These are phyloP conservation scores for Rasamsonia emersonii DNA, from an alignment of 2,329 filamentous ascomycete species.

Conservation along the genomic window DNA sequence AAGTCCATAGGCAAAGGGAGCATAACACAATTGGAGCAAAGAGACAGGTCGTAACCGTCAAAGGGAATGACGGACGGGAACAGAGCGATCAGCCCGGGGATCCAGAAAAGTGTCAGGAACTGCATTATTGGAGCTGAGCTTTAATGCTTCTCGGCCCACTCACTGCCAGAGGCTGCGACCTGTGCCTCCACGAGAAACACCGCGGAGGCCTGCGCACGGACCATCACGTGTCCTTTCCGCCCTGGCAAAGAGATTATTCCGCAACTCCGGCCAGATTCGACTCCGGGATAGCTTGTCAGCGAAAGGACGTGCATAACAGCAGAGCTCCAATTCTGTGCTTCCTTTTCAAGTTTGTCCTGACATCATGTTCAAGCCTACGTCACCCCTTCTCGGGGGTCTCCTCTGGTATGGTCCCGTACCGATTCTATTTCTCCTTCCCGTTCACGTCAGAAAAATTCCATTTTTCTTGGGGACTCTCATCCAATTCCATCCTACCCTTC, in stretches of 20 bases:
- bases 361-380: constrained; percentile 76
- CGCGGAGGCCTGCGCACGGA: constrained; percentile 6
- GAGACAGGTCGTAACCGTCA: no score
- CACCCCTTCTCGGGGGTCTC: constrained; percentile 67
- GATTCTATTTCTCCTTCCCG: constrained; percentile 3
- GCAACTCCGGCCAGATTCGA: constrained; percentile 1
- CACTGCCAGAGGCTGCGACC: constrained; percentile 3
- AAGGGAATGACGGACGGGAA: constrained; percentile 9
- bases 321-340: background rate
- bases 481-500: constrained; percentile 1
- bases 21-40: constrained; percentile 13
- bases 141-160: constrained; percentile 4
- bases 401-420: constrained; percentile 54
- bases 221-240: constrained; percentile 6
- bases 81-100: background rate
- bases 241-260: background rate
- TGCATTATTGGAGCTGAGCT: background rate
- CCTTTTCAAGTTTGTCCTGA: constrained; percentile 6
- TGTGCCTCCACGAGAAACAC: no score
- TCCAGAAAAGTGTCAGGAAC: no score
- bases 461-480: constrained; percentile 1
- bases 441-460: no score
- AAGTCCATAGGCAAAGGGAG: constrained; percentile 11
- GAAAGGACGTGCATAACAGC: background rate
- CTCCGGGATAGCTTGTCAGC: no score